Evolutionary conservation across 2,329 filamentous ascomycete species (phyloP), one percentile per base, ranked within the genome.

Genomic region (Clonostachys byssicola): DNA sequence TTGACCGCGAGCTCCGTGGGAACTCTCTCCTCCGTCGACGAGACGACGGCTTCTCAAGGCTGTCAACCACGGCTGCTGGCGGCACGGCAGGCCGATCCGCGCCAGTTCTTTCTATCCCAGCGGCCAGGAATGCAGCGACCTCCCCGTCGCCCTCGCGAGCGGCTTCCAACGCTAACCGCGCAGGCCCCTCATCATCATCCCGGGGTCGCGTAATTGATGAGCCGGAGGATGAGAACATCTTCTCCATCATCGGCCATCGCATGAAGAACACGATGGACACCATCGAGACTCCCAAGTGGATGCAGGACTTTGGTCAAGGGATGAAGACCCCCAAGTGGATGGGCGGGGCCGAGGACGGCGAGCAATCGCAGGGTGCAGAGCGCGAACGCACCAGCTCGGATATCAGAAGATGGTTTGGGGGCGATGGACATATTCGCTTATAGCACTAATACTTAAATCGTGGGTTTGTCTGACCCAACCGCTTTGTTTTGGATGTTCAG

Each of bases 241-340:
- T 97, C 60, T 80, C 88, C 54, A 85, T 86, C 34, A 83, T 97
- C 51, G 84, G 88, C 0, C 88, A 95, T 60, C 79, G 92, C 35
- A 85, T 99, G 56, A 88, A 85, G 66, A 99, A 99, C 60, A 97
- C 94, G 0, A 82, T 97, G 45, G 92, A 97, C 51, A 87, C 83
- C 1, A 78, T 90, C 3, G 86, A 91, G 45, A 78, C 85, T 33
- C 92, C 94, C 0, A 84, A 84, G 53, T 97, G 92, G 91, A 72
- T 96, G 52, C 79, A 83, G 56, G 86, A 88, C 23, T 73, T 89
- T 30, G 79, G 82, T 2, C 75, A 80, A 49, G 79, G 78, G 9
- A 80, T 92, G 65, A 89, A 85, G 65, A 81, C 85, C 60, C 90
- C 89, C 6, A 86, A 83, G 57, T 95, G 90, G 90, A 88, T 94